Evolutionary conservation across 163 green algal species (phyloP), one percentile per base, ranked within the genome.

Genomic region (Chloromonas sp.): DNA sequence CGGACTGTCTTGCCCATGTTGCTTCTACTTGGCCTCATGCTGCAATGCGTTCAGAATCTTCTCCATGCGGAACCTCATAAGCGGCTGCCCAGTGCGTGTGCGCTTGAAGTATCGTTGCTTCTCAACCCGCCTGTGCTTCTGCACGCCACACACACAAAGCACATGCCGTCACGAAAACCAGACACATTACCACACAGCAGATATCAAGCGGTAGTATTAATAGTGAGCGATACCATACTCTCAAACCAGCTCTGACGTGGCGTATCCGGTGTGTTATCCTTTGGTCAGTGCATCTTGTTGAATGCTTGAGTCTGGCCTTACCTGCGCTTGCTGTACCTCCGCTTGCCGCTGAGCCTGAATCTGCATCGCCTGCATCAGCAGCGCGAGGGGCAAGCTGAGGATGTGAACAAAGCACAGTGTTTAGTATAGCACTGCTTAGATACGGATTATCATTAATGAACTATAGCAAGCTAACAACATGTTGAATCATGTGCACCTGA

Each of bases 61-160:
- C 1, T 94, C 90, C 79, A 95, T 86, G 3, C 91, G 83, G 82
- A 92, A 88, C 78, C 92, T 92, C 92, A 95, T 95, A 71, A 95
- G 83, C 58, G 92, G 92, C 85, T 95, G 92, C 8, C 92, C 92
- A 13, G 86, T 89, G 13, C 82, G 85, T 0, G 84, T 95, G 81
- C 89, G 89, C 86, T 93, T 91, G 81, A 91, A 91, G 71, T 89
- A 86, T 58, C 88, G 58, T 81, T 90, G 87, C 79, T 90, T 90
- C 66, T 88, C 58, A 70, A 89, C 78, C 61, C 86, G 86, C 2
- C 89, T 85, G 57, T 81, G 58, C 83, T 86, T 87, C 88, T 90
- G 86, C 86, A 83, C 11, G 71, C 14, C 71, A 57, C 3, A 2
- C 2, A 36, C 71, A 79, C 71, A 79, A 36, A 11, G 71, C 71